Evolutionary conservation across 768 basidiomycete genomes (phyloP).

Genomic region (Lactarius quietus): DNA sequence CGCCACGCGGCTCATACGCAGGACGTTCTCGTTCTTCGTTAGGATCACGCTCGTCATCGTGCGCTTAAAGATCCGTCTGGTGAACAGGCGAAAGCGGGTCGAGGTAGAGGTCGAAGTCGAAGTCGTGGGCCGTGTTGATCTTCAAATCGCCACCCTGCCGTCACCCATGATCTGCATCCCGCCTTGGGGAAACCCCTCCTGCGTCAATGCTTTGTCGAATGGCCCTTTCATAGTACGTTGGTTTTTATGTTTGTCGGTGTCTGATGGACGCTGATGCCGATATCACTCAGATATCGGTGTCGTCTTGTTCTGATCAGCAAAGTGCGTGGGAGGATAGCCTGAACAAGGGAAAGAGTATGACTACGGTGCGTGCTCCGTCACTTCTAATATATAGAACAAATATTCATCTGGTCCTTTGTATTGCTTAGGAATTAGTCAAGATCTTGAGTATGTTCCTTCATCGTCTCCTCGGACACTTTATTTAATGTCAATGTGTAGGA

Average conservation of each 20-base stretch:
- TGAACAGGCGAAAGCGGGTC: neutral
- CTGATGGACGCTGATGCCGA: neutral
- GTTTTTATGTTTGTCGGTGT: neutral
- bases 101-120: neutral
- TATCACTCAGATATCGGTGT: conserved; percentile 12
- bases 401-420: neutral
- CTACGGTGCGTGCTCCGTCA: conserved; percentile 6
- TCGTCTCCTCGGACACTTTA: neutral
- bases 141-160: too few species aligned
- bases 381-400: neutral
- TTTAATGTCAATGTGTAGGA: neutral
- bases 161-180: neutral
- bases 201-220: neutral
- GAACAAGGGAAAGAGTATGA: conserved; percentile 17
- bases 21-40: neutral
- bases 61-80: neutral
- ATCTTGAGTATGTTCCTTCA: conserved; percentile 7
- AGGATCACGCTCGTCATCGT: neutral
- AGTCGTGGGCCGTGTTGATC: neutral
- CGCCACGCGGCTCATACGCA: neutral
- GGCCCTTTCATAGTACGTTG: conserved; percentile 17
- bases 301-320: conserved; percentile 14
- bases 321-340: conserved; percentile 15
- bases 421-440: conserved; percentile 3
- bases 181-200: neutral